phyloP scores from a whole-genome alignment of 1,284 basidiomycete species.

The Ganoderma sinense region DNA sequence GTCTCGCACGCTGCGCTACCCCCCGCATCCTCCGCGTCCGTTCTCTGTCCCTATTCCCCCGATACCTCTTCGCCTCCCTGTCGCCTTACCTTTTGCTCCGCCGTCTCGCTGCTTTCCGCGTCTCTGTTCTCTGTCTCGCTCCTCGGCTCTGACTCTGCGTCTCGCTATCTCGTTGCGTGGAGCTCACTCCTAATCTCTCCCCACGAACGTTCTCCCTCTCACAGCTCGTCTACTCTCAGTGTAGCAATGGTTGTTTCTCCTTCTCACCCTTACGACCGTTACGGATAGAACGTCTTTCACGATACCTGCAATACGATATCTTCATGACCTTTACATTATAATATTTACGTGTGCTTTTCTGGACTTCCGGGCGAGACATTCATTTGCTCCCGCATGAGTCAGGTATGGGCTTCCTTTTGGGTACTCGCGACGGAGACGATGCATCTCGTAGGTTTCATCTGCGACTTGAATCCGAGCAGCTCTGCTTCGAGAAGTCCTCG shows the following conservation, averaged over 20 bases:
- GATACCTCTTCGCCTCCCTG: constrained; percentile 19
- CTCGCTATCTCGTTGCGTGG: constrained; percentile 19
- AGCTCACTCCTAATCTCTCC: constrained; percentile 13
- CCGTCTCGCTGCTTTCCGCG: constrained; percentile 16
- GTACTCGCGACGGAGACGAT: background rate
- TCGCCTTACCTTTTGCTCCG: constrained; percentile 1
- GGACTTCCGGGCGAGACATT: background rate
- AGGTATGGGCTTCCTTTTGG: background rate
- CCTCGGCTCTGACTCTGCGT: constrained; percentile 20
- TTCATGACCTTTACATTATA: constrained; percentile 30
- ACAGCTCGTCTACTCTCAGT: constrained; percentile 31
- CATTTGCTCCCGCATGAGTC: background rate
- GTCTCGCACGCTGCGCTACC: constrained; percentile 34
- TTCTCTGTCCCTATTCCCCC: constrained; percentile 15
- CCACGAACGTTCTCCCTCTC: constrained; percentile 12
- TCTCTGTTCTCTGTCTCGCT: constrained; percentile 14
- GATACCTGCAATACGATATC: constrained; percentile 34
- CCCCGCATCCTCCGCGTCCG: constrained; percentile 29
- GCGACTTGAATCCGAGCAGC: background rate
- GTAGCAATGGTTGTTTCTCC: constrained; percentile 33
- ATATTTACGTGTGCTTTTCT: constrained; percentile 17
- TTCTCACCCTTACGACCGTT: constrained; percentile 25
- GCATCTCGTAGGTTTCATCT: background rate
- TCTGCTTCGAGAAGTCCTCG: constrained; percentile 1
- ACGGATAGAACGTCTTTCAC: constrained; percentile 32